Percentiles rank a stretch among this genome's conserved stretches.
Evolutionary conservation across 1,284 basidiomycete genomes (phyloP).

Genomic region (Puccinia horiana): DNA sequence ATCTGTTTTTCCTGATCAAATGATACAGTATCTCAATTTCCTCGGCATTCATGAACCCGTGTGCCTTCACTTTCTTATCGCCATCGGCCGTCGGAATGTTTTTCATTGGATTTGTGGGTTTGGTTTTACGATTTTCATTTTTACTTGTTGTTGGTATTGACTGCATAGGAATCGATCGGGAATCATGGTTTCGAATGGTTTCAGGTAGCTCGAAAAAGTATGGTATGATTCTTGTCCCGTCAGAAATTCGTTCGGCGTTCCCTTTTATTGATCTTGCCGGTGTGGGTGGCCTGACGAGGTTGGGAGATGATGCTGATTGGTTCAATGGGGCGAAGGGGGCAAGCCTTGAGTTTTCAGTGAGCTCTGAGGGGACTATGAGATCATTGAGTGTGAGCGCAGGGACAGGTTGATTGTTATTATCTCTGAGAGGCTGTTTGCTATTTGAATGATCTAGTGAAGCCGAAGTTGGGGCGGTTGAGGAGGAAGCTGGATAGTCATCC

Average conservation of each 20-base stretch:
- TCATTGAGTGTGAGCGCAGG: not conserved
- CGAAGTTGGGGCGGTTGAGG: constrained; percentile 20
- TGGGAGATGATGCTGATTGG: constrained; percentile 9
- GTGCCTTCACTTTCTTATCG: not conserved
- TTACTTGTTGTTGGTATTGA: not conserved
- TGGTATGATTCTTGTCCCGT: not conserved
- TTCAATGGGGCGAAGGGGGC: not conserved
- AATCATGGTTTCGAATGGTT: not conserved
- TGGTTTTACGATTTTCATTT: not conserved
- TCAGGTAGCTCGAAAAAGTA: constrained; percentile 7
- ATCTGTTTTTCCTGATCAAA: constrained; percentile 27
- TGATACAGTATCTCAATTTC: constrained; percentile 34
- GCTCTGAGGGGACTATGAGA: not conserved
- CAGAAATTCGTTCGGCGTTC: not conserved
- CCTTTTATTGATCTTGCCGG: not conserved
- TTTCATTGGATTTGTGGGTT: not conserved
- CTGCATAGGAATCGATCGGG: not conserved
- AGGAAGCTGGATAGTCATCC: constrained; percentile 1
- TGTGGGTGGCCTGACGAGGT: not conserved
- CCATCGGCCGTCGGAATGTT: not conserved
- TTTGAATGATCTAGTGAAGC: not conserved
- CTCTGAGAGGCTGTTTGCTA: not conserved
- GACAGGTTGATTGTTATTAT: not conserved
- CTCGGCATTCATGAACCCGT: constrained; percentile 13
- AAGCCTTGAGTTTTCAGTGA: too few relatives aligned